Conservation (phyloP, 1,284 basidiomycete species). For the Crocinoboletus sp. region DNA sequence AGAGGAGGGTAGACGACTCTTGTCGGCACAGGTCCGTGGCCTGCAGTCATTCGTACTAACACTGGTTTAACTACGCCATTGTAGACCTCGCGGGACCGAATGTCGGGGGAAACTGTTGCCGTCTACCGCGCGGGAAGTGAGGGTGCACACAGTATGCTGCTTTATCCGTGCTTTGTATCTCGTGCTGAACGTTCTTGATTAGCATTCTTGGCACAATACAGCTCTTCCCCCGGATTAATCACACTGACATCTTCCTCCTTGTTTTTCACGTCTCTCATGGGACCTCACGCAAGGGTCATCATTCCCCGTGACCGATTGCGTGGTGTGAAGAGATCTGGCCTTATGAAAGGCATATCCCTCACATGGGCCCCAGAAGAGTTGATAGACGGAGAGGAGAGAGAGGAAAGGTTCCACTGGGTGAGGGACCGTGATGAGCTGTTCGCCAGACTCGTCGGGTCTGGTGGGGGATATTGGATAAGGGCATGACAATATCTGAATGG, state of each 20-base stretch:
- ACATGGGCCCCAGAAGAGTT: conserved; percentile 36
- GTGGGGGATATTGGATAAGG: conserved; percentile 38
- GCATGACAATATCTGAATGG: conserved; percentile 18
- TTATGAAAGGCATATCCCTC: conserved; percentile 50
- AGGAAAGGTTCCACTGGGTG: conserved; percentile 57
- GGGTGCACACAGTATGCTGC: conserved; percentile 40
- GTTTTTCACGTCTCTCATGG: conserved; percentile 52
- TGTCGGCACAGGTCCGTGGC: conserved; percentile 35
- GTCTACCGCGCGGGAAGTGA: conserved; percentile 4
- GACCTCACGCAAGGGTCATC: conserved; percentile 41
- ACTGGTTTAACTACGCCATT: conserved; percentile 3
- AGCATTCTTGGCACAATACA: conserved; percentile 62
- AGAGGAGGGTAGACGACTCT: conserved; percentile 39
- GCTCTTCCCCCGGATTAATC: conserved; percentile 52
- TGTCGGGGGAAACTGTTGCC: background rate
- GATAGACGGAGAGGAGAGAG: conserved; percentile 33
- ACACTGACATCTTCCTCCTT: conserved; percentile 47
- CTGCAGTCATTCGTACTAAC: background rate
- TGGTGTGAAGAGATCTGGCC: conserved; percentile 53
- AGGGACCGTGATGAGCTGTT: conserved; percentile 62
- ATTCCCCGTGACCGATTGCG: conserved; percentile 45
- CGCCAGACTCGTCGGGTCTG: conserved; percentile 55
- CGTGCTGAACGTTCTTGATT: conserved; percentile 5
- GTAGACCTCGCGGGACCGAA: conserved; percentile 8
- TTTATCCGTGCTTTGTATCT: conserved; percentile 1